Evolutionary conservation across 129 eudicot species (phyloP), one percentile per base, ranked within the genome.

Genomic region (Gnaphalium uliginosum): DNA sequence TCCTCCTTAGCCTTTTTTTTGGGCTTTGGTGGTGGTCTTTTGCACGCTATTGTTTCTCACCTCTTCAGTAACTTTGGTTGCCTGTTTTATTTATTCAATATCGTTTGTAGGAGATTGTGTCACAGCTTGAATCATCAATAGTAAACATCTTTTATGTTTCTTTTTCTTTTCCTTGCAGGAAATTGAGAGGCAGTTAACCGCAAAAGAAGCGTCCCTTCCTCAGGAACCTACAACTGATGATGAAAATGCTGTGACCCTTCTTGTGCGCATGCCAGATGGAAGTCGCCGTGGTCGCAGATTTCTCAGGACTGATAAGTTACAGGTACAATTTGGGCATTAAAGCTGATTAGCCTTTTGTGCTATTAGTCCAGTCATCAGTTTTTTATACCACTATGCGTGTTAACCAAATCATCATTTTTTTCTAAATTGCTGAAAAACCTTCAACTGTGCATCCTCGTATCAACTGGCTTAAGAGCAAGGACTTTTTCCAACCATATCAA

Each of bases 251-350:
- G 88, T 94, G 27, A 94, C 82, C 14, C 97, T 94, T 74, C 97
- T 94, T 73, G 96, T 94, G 78, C 89, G 96, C 50, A 89, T 94
- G 99, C 97, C 99, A 53, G 94, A 94, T 79, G 97, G 99, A 56
- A 87, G 89, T 75, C 86, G 97, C 18, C 87, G 85, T 72, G 96
- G 99, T 32, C 93, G 97, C 37, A 81, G 96, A 63, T 94, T 91
- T 85, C 87, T 82, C 30, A 89, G 85, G 75, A 80, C 99, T 30
- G 94, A 94, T 76, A 89, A 87, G 77, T 84, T 94, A 70, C 97
- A 94, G 97, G 99, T 94, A 86, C 15, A 23, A 2, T 61, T 69
- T 56, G 25, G 39, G 41, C 22, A 53, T 25, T 51, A 18, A 3
- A 18, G 21, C n/a, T 67, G 37, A 19, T 72, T 26, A 23, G 11